Evolutionary conservation across 1,139 yeast species (phyloP).

Genomic region (Sugiyamaella grinbergsii): DNA sequence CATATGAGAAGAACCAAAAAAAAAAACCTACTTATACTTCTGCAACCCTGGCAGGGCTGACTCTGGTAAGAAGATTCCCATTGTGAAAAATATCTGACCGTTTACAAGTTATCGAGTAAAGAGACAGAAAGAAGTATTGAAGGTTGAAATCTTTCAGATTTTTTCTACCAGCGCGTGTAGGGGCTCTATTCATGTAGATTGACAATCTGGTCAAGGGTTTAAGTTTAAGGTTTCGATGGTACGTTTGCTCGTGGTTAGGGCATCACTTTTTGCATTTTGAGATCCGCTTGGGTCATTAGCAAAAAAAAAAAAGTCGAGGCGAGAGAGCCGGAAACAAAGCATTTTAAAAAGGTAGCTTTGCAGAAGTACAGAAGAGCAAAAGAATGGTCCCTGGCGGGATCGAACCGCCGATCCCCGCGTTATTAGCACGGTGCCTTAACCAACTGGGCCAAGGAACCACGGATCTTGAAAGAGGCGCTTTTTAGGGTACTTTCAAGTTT

Average conservation of each 20-base stretch:
- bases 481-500: not conserved
- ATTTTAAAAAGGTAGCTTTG: no score
- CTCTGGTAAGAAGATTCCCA: slow-evolving; percentile 75
- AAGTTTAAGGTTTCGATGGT: no score
- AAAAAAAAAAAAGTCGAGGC: not conserved
- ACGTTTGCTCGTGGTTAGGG: not conserved
- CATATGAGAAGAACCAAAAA: no score
- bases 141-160: not conserved
- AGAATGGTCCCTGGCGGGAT: slow-evolving; percentile 21
- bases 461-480: not conserved
- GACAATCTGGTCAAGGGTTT: no score
- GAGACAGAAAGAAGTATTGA: not conserved
- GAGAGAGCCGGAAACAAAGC: no score
- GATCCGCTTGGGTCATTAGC: not conserved
- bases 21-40: slow-evolving; percentile 59
- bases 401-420: slow-evolving; percentile 23
- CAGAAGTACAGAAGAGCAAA: slow-evolving; percentile 1
- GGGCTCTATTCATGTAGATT: not conserved
- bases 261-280: no score
- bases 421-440: slow-evolving; percentile 21
- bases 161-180: not conserved
- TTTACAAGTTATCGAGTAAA: not conserved
- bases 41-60: slow-evolving; percentile 62
- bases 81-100: slow-evolving; percentile 32
- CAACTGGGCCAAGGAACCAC: slow-evolving; percentile 21